Evolutionary conservation across 208 protist species (phyloP).

Genomic region (Acanthamoeba healyi): DNA sequence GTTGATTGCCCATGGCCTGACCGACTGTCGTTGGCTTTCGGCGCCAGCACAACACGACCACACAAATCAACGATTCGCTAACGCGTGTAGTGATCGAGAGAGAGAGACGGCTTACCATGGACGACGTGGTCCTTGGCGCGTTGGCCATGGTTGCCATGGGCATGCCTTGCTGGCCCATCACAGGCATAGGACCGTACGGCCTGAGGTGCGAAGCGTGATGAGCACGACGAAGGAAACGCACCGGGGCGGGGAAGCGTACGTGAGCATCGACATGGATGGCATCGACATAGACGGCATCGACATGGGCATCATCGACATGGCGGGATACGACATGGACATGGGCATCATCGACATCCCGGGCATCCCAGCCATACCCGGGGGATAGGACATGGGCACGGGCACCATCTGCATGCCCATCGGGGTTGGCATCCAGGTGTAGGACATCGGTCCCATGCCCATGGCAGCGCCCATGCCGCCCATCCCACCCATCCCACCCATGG

Average conservation of each 20-base stretch:
- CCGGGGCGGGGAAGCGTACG: not conserved
- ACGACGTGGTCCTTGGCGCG: not conserved
- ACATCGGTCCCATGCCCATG: slow-evolving; percentile 22
- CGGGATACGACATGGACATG: slow-evolving; percentile 45
- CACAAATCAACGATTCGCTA: too few relatives aligned
- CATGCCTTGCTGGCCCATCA: not conserved
- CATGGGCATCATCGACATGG: slow-evolving; percentile 59
- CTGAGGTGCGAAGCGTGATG: not conserved
- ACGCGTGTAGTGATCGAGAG: not conserved
- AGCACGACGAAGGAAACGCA: not conserved
- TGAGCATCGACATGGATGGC: not conserved
- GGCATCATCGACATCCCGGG: slow-evolving; percentile 7
- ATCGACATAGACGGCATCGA: slow-evolving; percentile 11
- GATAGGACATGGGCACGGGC: slow-evolving; percentile 12
- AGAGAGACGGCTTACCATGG: not conserved
- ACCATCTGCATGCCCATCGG: slow-evolving; percentile 57
- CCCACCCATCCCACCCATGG: not conserved
- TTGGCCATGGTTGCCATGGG: not conserved
- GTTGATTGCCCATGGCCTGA: not conserved
- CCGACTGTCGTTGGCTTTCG: too few relatives aligned
- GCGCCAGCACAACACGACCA: too few relatives aligned
- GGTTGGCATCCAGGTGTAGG: slow-evolving; percentile 45
- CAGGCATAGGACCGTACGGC: not conserved
- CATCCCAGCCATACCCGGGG: not conserved
- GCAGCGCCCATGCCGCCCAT: not conserved